phyloP scores from a whole-genome alignment of 208 protist species.

The Strigomonas galati region DNA sequence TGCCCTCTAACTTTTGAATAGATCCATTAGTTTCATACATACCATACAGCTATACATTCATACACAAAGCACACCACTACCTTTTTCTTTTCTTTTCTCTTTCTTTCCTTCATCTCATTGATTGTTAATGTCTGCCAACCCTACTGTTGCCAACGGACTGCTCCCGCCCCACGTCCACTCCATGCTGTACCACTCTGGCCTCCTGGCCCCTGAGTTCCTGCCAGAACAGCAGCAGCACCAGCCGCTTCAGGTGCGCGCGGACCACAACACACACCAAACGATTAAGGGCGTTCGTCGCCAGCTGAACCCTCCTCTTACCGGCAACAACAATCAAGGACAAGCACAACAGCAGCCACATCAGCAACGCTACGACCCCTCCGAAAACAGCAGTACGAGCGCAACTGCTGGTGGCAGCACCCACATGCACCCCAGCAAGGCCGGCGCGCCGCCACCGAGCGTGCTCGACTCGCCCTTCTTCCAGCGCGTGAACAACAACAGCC shows the following conservation, averaged over 20 bases:
- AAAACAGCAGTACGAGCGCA: neutral
- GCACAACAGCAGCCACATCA: neutral
- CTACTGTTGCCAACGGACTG: neutral
- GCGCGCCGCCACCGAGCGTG: neutral
- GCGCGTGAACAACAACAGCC: constrained; percentile 19
- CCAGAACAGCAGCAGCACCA: neutral
- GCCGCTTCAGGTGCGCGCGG: neutral
- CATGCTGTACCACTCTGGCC: constrained; percentile 11
- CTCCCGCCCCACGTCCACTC: constrained; percentile 13
- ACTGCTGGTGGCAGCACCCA: neutral
- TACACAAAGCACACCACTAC: neutral
- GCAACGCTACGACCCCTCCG: neutral
- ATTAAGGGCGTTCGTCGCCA: neutral
- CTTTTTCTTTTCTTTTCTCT: constrained; percentile 12
- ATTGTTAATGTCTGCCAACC: neutral
- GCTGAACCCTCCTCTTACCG: neutral
- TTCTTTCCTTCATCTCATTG: neutral
- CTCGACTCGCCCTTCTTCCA: constrained; percentile 22
- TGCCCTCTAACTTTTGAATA: neutral
- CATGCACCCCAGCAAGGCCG: neutral
- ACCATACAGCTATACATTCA: neutral
- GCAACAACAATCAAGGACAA: too few species aligned
- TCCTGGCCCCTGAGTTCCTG: neutral
- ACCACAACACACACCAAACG: neutral
- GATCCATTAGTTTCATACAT: neutral